These are phyloP conservation scores for Amphicarpaea edgeworthii DNA, from an alignment of 306 rosid species.

Conservation along the genomic window DNA sequence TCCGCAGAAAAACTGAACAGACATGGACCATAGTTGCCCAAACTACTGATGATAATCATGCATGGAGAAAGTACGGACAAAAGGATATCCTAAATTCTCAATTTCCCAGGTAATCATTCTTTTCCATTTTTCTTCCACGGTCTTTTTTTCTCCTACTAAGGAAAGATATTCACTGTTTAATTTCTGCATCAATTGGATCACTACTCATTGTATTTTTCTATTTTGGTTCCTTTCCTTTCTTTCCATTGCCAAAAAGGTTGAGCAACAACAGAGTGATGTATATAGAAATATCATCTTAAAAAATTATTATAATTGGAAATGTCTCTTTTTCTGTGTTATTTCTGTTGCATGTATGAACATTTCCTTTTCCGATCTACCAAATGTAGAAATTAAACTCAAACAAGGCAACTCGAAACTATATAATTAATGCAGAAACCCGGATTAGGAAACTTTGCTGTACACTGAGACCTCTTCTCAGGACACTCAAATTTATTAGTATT, in stretches of 20 bases:
- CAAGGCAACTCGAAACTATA: background rate
- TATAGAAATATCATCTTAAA: background rate
- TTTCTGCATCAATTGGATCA: background rate
- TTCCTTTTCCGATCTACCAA: conserved; percentile 2
- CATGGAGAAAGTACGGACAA: conserved; percentile 96
- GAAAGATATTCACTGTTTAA: background rate
- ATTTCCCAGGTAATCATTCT: conserved; percentile 72
- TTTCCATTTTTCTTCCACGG: conserved; percentile 13
- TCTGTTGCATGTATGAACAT: background rate
- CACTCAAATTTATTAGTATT: background rate
- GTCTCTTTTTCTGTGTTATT: background rate
- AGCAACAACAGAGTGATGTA: conserved; percentile 3
- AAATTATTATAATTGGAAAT: conserved; percentile 3
- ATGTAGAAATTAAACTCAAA: conserved; percentile 9
- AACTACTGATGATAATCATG: conserved; percentile 60
- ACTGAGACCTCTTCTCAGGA: background rate
- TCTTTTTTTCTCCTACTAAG: background rate
- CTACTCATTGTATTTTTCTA: background rate
- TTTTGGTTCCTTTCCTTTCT: conserved; percentile 8
- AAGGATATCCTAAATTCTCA: conserved; percentile 74
- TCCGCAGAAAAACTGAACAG: conserved; percentile 64
- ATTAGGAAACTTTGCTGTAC: background rate
- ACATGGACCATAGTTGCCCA: conserved; percentile 38
- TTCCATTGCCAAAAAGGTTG: background rate
- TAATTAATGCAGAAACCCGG: background rate